Conservation (phyloP, 495 filamentous ascomycete genomes). For the Xylaria curta region DNA sequence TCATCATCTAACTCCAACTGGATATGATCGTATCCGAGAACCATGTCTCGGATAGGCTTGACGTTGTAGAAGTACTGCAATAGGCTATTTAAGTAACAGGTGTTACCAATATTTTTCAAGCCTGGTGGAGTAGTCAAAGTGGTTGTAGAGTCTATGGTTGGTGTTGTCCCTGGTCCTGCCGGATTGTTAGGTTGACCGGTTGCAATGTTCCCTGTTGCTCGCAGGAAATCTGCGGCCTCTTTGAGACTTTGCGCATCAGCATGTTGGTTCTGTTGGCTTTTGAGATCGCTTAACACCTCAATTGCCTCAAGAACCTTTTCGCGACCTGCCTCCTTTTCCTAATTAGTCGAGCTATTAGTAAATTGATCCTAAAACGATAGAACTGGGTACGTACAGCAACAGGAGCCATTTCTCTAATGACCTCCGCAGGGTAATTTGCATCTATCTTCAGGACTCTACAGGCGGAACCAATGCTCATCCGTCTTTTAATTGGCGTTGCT, state of each 20-base stretch:
- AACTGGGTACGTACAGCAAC: slow-evolving; percentile 29
- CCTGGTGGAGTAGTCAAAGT: slow-evolving; percentile 51
- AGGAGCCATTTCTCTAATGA: slow-evolving; percentile 34
- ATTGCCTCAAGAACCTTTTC: slow-evolving; percentile 34
- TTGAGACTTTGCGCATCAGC: slow-evolving; percentile 33
- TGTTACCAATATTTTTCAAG: slow-evolving; percentile 92
- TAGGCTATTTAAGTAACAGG: slow-evolving; percentile 96
- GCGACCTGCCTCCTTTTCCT: slow-evolving; percentile 31
- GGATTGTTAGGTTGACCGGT: neutral
- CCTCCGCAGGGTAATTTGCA: slow-evolving; percentile 32
- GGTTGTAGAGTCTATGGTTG: neutral
- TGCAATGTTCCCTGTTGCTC: slow-evolving; percentile 15
- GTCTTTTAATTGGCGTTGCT: slow-evolving; percentile 1
- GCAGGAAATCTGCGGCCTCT: slow-evolving; percentile 35
- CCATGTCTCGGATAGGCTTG: slow-evolving; percentile 78
- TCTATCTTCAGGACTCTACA: slow-evolving; percentile 30
- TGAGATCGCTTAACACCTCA: slow-evolving; percentile 37
- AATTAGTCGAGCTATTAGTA: neutral
- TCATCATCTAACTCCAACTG: slow-evolving; percentile 67
- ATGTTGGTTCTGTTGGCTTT: slow-evolving; percentile 25
- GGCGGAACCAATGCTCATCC: slow-evolving; percentile 35
- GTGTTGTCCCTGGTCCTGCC: neutral
- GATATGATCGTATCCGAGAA: slow-evolving; percentile 72
- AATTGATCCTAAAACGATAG: neutral
- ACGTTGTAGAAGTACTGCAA: slow-evolving; percentile 95